A percentile compares a stretch with the other conserved stretches of the same genome.
phyloP scores from a whole-genome alignment of 306 rosid species.

The Fragaria iinumae region DNA sequence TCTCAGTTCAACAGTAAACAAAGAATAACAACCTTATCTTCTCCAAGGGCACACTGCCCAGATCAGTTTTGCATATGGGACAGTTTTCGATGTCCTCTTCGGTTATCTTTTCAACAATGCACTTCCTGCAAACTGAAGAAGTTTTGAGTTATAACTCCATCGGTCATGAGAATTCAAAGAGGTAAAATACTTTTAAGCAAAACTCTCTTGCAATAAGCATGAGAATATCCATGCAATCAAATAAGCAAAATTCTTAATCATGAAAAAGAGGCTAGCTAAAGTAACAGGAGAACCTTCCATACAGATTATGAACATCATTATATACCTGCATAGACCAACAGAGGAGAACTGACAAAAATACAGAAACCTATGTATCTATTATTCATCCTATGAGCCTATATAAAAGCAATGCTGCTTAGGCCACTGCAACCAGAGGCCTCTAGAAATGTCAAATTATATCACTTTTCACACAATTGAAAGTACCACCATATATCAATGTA shows the following conservation, averaged over 20 bases:
- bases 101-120: conserved; percentile 57
- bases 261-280: background rate
- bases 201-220: background rate
- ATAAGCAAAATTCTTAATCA: conserved; percentile 12
- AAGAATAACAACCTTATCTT: conserved; percentile 55
- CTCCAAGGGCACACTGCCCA: conserved; percentile 59
- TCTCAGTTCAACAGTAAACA: conserved; percentile 8
- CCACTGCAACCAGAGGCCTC: background rate
- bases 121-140: conserved; percentile 86
- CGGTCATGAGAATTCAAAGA: background rate
- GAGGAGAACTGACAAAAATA: background rate
- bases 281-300: background rate
- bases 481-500: background rate
- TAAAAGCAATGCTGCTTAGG: conserved; percentile 2
- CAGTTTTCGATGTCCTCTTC: conserved; percentile 64
- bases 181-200: background rate
- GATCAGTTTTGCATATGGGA: conserved; percentile 65
- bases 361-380: background rate
- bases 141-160: conserved; percentile 14
- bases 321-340: background rate
- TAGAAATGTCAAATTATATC: background rate
- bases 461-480: background rate
- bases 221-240: background rate
- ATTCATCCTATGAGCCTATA: background rate
- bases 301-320: background rate